A percentile compares a stretch with the other conserved stretches of the same genome.
Evolutionary conservation across 176 grass and related monocot genomes (phyloP).

Genomic region (Poa pratensis): DNA sequence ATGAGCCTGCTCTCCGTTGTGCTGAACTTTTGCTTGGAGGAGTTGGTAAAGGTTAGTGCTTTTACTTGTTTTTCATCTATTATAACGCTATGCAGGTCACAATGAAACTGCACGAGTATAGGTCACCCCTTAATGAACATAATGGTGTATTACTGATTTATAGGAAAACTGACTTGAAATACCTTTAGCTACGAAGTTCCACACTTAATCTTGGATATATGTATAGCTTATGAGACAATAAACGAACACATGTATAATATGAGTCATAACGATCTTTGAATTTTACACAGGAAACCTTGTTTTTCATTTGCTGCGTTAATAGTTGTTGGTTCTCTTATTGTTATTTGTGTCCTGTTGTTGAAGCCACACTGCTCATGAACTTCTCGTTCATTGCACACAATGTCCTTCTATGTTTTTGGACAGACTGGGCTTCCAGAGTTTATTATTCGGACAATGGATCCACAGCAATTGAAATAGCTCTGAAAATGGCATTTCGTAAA

Average conservation of each 20-base stretch:
- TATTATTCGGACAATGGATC: constrained; percentile 98
- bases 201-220: constrained; percentile 6
- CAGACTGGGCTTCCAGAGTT: constrained; percentile 93
- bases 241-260: background rate
- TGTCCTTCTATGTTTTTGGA: constrained; percentile 31
- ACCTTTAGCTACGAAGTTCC: constrained; percentile 6
- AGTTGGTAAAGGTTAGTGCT: constrained; percentile 79
- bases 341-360: constrained; percentile 7
- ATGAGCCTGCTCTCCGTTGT: constrained; percentile 88
- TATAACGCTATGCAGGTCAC: background rate
- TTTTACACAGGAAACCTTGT: background rate
- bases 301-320: constrained; percentile 5
- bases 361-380: background rate
- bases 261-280: constrained; percentile 6
- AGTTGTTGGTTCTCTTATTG: background rate
- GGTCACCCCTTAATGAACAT: constrained; percentile 5
- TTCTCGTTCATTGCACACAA: constrained; percentile 29
- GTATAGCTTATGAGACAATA: background rate
- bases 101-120: background rate
- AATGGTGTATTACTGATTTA: constrained; percentile 9
- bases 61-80: constrained; percentile 9
- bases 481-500: constrained; percentile 99
- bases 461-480: constrained; percentile 97
- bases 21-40: constrained; percentile 92
- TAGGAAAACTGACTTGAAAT: constrained; percentile 1